Evolutionary conservation across 164 flowering plant species (phyloP), one percentile per base, ranked within the genome.

Genomic region (Vitis rupestris): DNA sequence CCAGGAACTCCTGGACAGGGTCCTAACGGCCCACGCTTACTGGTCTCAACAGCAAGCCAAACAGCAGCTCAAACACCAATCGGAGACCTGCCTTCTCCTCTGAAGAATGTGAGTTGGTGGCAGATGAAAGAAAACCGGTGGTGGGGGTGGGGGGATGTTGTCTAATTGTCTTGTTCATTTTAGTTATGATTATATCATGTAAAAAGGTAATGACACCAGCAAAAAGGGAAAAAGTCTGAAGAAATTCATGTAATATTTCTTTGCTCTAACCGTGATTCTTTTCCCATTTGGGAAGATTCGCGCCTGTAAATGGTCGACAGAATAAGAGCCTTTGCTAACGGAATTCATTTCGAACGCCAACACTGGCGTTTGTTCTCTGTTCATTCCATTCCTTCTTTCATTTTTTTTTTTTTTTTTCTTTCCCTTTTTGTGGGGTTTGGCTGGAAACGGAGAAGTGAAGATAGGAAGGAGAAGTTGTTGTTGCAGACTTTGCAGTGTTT

Each of bases 1-100:
- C 1, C 96, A 90, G 65, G 89, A 88, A 73, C 88, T 90, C 48
- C 68, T 90, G 70, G 93, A 90, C 76, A 67, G 93, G 69, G 95
- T 90, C 65, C 80, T 90, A 0, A 48, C 83, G 2, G 90, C 93
- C 12, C 95, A 90, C 19, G 84, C 87, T 2, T 79, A 88, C 73
- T 90, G 95, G 95, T 75, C 89, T 31, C 83, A 87, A 51, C 87
- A 87, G 67, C 87, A 85, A 76, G 83, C 82, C 16, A 88, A 87
- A 78, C 90, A 85, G 37, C 88, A 85, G 74, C 73, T 78, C 56
- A 78, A 82, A 68, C 84, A 67, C 70, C 81, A 74, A 61, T 61
- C 76, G 3, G 80, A 80, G 10, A 52, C 77, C 8, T 74, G 78
- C 76, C 73, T 72, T 65, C 76, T 76, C 65, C 68, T 78, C 64